phyloP scores from a whole-genome alignment of 2,329 filamentous ascomycete species.

The Colletotrichum magnum region DNA sequence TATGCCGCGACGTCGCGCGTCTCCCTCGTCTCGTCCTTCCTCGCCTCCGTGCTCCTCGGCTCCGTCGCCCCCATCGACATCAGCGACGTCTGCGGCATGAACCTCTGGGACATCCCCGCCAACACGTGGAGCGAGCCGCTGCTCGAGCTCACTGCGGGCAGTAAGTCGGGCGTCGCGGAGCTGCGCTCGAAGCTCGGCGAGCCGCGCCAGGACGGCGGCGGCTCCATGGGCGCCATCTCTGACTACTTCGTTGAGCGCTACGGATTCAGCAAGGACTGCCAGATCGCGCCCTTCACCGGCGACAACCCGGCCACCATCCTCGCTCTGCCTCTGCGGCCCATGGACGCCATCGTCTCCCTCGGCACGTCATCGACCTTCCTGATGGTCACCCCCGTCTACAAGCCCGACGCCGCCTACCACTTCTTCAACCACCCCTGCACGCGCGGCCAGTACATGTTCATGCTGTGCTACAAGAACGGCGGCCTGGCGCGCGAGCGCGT shows the following conservation, averaged over 20 bases:
- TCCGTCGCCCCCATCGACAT: constrained; percentile 91
- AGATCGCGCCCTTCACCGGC: constrained; percentile 89
- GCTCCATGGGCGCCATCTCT: constrained; percentile 81
- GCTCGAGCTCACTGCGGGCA: constrained; percentile 80
- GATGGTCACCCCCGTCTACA: constrained; percentile 95
- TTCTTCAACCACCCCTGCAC: constrained; percentile 99
- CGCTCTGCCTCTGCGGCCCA: constrained; percentile 85
- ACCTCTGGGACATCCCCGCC: constrained; percentile 89
- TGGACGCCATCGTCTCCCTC: constrained; percentile 94
- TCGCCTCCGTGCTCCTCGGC: constrained; percentile 91
- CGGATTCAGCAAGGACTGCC: constrained; percentile 82
- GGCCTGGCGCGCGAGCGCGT: constrained; percentile 92
- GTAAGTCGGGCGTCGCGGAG: constrained; percentile 66
- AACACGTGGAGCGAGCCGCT: constrained; percentile 82
- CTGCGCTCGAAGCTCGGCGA: constrained; percentile 85
- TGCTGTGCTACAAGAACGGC: constrained; percentile 99
- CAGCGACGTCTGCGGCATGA: constrained; percentile 95
- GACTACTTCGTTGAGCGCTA: constrained; percentile 85
- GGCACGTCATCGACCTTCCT: constrained; percentile 97
- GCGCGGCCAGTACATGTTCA: constrained; percentile 96
- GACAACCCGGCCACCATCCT: constrained; percentile 98
- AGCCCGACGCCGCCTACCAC: constrained; percentile 91
- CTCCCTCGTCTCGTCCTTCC: constrained; percentile 94
- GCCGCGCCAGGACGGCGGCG: constrained; percentile 85
- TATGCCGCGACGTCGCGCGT: constrained; percentile 88